phyloP scores from a whole-genome alignment of 352 stramenopile species.

The Phytophthora ramorum region DNA sequence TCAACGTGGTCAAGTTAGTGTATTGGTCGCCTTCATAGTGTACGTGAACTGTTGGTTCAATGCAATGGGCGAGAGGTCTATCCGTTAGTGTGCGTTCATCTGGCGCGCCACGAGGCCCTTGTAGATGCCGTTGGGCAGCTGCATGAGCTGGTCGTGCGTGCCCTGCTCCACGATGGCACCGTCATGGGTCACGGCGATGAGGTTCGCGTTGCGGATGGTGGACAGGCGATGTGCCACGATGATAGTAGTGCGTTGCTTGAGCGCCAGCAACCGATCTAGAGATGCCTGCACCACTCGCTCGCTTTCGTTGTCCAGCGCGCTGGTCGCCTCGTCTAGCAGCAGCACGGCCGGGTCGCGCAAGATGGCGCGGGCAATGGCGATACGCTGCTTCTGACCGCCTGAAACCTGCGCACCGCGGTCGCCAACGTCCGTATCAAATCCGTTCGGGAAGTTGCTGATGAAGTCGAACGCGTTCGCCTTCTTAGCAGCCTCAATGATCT shows the following conservation, averaged over 20 bases:
- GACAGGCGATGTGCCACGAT: slow-evolving; percentile 45
- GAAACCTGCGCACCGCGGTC: slow-evolving; percentile 45
- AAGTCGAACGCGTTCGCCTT: slow-evolving; percentile 51
- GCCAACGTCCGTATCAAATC: slow-evolving; percentile 45
- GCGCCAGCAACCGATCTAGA: slow-evolving; percentile 35
- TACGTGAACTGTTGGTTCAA: background rate
- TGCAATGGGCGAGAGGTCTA: background rate
- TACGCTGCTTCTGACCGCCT: slow-evolving; percentile 46
- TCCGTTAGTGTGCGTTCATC: slow-evolving; percentile 33
- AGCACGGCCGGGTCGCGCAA: slow-evolving; percentile 40
- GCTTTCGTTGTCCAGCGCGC: slow-evolving; percentile 46
- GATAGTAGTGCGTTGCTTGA: slow-evolving; percentile 48
- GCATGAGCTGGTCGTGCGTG: slow-evolving; percentile 76
- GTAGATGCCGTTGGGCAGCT: slow-evolving; percentile 57
- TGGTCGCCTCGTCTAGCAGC: slow-evolving; percentile 43
- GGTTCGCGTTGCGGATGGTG: slow-evolving; percentile 43
- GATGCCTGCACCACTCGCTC: slow-evolving; percentile 46
- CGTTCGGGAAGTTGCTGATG: slow-evolving; percentile 40
- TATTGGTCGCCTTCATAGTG: slow-evolving; percentile 9
- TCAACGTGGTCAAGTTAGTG: slow-evolving; percentile 9
- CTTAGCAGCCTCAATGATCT: slow-evolving; percentile 43
- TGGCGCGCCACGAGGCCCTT: slow-evolving; percentile 45
- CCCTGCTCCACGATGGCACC: slow-evolving; percentile 46
- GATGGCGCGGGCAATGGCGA: slow-evolving; percentile 44
- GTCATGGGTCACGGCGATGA: slow-evolving; percentile 44